Evolutionary conservation across 2,329 filamentous ascomycete genomes (phyloP), one percentile per base, ranked within the genome.

Genomic region (Xylariaceae sp.): DNA sequence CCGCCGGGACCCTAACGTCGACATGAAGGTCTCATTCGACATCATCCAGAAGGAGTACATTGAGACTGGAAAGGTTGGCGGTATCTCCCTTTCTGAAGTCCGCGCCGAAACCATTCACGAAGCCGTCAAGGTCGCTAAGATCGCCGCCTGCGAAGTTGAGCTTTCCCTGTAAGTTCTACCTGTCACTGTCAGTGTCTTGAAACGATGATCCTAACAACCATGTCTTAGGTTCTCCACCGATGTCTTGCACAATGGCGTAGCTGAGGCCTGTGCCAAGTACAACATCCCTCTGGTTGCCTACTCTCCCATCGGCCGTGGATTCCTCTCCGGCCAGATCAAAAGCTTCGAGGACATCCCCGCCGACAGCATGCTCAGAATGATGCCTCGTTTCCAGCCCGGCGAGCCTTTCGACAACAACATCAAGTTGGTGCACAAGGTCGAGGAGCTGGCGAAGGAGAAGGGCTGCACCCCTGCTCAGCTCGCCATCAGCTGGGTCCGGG

Each of bases 261-360:
- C 68, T 6, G 68, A 62, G 57, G 78, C 82, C 0, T 88, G 84
- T 67, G 79, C 76, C 0, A 80, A 92, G 69, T 73, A 88, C 51
- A 75, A 78, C 51, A 90, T 93, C 61, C 86, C 88, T 0, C 75
- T 92, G 52, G 74, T 90, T 41, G 88, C 87, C 0, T 92, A 91
- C 73, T 87, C 86, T 50, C 89, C 89, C 0, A 77, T 92, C 0
- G 86, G 88, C 4, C 63, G 68, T 1, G 83, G 83, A 0, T 80
- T 86, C 74, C 71, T 86, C 59, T 81, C 81, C 0, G 82, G 82
- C 0, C 70, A 79, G 62, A 75, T 83, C 66, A 80, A 77, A 67
- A 75, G 71, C 5, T 62, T 67, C 1, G 76, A 80, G 1, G 87
- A 89, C 65, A 73, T 89, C 44, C 78, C 79, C 2, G 73, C 82